Conservation (phyloP, 106 monocot genomes). For the Alisma plantagoaquatica region DNA sequence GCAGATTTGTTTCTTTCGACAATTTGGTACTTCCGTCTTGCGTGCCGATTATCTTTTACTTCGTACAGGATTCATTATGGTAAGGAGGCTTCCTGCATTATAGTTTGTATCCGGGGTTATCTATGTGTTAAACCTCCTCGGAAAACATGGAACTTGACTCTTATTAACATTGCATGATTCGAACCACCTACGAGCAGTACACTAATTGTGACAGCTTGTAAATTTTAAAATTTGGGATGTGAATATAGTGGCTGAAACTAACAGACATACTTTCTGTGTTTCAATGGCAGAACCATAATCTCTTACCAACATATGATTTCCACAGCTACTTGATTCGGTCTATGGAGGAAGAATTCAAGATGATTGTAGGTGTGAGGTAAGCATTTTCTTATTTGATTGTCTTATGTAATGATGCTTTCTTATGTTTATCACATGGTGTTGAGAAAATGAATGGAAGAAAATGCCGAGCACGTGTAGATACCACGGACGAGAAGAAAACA, state of each 20-base stretch:
- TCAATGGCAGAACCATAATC: constrained; percentile 69
- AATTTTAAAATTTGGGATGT: no score
- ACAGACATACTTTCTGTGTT: no score
- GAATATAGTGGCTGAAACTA: no score
- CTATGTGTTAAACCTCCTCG: neutral
- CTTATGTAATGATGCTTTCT: no score
- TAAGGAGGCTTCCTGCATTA: constrained; percentile 11
- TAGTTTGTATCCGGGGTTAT: neutral
- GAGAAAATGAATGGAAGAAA: no score
- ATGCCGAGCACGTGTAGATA: no score
- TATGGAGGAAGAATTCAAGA: constrained; percentile 87
- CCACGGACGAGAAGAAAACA: no score
- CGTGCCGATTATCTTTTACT: constrained; percentile 86
- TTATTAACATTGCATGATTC: no score
- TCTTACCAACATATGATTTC: constrained; percentile 65
- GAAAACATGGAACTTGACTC: no score
- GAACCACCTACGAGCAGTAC: no score
- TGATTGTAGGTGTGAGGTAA: constrained; percentile 87
- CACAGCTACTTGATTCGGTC: constrained; percentile 94
- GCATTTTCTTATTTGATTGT: neutral
- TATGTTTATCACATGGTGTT: no score
- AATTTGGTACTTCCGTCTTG: constrained; percentile 76
- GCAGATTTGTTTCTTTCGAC: constrained; percentile 89
- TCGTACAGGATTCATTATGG: constrained; percentile 76
- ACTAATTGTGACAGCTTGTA: no score